Evolutionary conservation across 768 basidiomycete species (phyloP), one percentile per base, ranked within the genome.

Genomic region (Porpolomopsis calyptriformis): DNA sequence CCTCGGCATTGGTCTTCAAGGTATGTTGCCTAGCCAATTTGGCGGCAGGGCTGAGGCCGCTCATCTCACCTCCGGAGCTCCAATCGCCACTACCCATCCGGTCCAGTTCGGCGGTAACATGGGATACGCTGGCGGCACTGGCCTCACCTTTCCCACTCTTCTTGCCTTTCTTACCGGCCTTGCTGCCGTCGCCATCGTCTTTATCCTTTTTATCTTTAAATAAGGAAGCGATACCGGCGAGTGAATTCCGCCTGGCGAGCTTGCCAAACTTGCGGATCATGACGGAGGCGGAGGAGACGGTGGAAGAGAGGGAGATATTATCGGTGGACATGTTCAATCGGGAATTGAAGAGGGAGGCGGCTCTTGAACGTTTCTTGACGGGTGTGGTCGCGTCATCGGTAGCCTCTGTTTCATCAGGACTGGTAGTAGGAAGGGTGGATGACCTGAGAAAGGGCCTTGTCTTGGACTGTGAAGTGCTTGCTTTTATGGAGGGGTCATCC

Each of bases 241-340:
- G 66, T 27, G 87, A 89, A 58, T 93, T 94, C 38, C 90, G 72
- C 40, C 90, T 68, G 8, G 89, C 87, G 10, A 96, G 74, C 63
- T 86, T 89, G 25, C 89, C 88, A 38, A 98, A 79, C 68, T 94
- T 98, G 54, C 92, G 77, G 55, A 94, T 93, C 77, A 98, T 94
- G 61, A 97, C 85, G 36, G 86, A 90, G 18, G 94, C 94, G 42
- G 85, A 89, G 52, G 85, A 88, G 55, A 96, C 93, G 37, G 94
- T 96, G 6, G 88, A 92, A 16, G 84, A 86, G 31, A 98, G 76
- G 22, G 92, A 96, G 53, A 98, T 94, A 63, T 94, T 96, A 63
- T 94, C 92, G 35, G 89, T 93, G 45, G 82, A 85, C 35, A 81
- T 78, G 60, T 96, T 94, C 55, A 87, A 65, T 52, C 84, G 80